Conservation (phyloP, 2,329 filamentous ascomycete species). For the Parasarocladium wereldwijsianum region DNA sequence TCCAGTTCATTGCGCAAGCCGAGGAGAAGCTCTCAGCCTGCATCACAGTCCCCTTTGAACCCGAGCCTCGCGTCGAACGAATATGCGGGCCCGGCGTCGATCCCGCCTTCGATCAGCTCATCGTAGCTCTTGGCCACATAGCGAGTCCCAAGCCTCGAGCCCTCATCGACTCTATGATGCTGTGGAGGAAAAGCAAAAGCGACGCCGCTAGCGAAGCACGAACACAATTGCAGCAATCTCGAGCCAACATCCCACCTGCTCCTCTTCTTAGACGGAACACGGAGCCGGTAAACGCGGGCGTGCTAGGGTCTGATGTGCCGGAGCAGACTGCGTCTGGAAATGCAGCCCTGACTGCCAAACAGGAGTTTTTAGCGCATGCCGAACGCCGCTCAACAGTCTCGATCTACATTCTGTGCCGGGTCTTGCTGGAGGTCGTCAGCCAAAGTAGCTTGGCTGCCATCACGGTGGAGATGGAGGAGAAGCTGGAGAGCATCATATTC, state of each 20-base stretch:
- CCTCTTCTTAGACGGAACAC: constrained; percentile 57
- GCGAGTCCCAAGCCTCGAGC: constrained; percentile 88
- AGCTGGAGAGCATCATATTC: constrained; percentile 90
- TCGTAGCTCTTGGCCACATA: constrained; percentile 85
- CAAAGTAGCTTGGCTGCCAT: constrained; percentile 75
- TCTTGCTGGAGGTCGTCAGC: constrained; percentile 84
- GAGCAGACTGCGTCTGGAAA: constrained; percentile 19
- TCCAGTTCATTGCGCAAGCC: constrained; percentile 80
- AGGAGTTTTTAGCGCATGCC: constrained; percentile 62
- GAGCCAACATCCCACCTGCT: constrained; percentile 24
- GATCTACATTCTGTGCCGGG: constrained; percentile 88
- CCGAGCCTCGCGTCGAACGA: constrained; percentile 71
- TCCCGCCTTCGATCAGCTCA: constrained; percentile 81
- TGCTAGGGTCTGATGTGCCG: constrained; percentile 8
- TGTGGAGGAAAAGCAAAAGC: constrained; percentile 93
- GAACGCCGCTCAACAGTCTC: constrained; percentile 88
- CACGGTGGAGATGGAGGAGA: constrained; percentile 82
- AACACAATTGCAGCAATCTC: constrained; percentile 38
- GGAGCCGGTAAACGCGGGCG: constrained; percentile 44
- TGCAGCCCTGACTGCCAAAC: constrained; percentile 32
- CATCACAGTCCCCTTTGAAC: constrained; percentile 63
- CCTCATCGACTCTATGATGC: constrained; percentile 92
- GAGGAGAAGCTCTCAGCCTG: constrained; percentile 90
- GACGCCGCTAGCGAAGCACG: constrained; percentile 66
- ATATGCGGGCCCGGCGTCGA: constrained; percentile 88